phyloP scores from a whole-genome alignment of 2,329 filamentous ascomycete genomes.

The Penicillium sp. region DNA sequence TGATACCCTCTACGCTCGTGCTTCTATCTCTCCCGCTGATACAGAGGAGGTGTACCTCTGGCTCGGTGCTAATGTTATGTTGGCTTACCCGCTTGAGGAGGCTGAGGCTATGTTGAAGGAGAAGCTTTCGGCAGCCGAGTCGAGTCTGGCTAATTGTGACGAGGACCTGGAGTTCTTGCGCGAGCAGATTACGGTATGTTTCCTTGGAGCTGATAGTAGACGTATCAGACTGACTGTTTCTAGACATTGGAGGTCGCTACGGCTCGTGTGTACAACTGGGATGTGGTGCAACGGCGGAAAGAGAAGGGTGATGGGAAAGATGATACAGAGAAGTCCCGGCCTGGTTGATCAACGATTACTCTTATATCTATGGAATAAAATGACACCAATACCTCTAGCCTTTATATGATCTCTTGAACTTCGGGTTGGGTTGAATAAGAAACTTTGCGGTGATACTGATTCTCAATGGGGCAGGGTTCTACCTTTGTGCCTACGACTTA shows the following conservation, averaged over 20 bases:
- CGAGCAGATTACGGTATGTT: constrained; percentile 88
- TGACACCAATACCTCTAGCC: background rate
- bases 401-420: too few species aligned
- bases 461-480: too few species aligned
- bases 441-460: too few species aligned
- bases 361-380: constrained; percentile 1
- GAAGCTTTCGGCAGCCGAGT: constrained; percentile 77
- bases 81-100: constrained; percentile 88
- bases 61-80: constrained; percentile 98
- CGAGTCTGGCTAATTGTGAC: constrained; percentile 82
- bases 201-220: constrained; percentile 2
- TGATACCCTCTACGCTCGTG: constrained; percentile 91
- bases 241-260: constrained; percentile 96
- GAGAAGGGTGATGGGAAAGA: constrained; percentile 65
- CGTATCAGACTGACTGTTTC: background rate
- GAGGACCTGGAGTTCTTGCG: constrained; percentile 94
- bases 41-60: constrained; percentile 88
- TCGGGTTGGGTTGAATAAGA: too few species aligned
- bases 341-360: constrained; percentile 23
- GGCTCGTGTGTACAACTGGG: constrained; percentile 98
- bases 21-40: constrained; percentile 72
- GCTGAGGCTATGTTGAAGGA: constrained; percentile 75
- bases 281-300: constrained; percentile 92
- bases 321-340: constrained; percentile 52
- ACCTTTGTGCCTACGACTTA: too few species aligned